Evolutionary conservation across 169 alveolate species (phyloP).

Genomic region (Plasmodium knowlesi): DNA sequence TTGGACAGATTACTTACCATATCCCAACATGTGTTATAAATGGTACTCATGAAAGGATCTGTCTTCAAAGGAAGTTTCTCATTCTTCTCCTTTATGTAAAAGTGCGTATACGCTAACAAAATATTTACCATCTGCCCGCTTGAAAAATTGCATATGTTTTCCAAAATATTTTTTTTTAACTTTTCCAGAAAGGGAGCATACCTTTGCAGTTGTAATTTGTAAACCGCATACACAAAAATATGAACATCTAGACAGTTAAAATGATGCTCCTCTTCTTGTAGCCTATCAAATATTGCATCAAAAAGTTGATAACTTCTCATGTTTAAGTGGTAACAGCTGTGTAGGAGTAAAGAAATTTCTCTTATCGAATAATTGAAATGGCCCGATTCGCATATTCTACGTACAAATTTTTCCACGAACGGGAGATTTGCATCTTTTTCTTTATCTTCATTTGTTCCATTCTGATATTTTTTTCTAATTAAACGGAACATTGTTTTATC

Average conservation of each 20-base stretch:
- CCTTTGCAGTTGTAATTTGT: constrained; percentile 41
- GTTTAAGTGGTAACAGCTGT: constrained; percentile 31
- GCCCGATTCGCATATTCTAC: neutral
- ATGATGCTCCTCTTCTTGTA: neutral
- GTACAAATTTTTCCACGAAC: constrained; percentile 23
- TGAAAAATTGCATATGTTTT: constrained; percentile 28
- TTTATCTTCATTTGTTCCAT: neutral
- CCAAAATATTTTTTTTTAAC: constrained; percentile 49
- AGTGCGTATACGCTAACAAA: constrained; percentile 37
- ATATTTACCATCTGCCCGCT: constrained; percentile 46
- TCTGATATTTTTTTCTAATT: neutral
- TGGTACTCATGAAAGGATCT: constrained; percentile 16
- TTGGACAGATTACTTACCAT: constrained; percentile 11
- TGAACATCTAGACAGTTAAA: constrained; percentile 49
- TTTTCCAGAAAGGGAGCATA: constrained; percentile 31
- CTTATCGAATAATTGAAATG: constrained; percentile 45
- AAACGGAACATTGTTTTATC: constrained; percentile 18
- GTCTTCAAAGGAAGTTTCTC: neutral
- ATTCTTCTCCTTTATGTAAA: neutral
- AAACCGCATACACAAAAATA: constrained; percentile 52
- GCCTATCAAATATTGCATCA: constrained; percentile 15
- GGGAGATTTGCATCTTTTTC: neutral
- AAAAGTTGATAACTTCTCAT: constrained; percentile 13
- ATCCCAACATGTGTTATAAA: constrained; percentile 35
- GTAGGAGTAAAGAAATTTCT: constrained; percentile 52